Percentiles rank a stretch among this genome's conserved stretches.
These are phyloP conservation scores for Betula pendula DNA, from an alignment of 306 rosid species.

Conservation along the genomic window DNA sequence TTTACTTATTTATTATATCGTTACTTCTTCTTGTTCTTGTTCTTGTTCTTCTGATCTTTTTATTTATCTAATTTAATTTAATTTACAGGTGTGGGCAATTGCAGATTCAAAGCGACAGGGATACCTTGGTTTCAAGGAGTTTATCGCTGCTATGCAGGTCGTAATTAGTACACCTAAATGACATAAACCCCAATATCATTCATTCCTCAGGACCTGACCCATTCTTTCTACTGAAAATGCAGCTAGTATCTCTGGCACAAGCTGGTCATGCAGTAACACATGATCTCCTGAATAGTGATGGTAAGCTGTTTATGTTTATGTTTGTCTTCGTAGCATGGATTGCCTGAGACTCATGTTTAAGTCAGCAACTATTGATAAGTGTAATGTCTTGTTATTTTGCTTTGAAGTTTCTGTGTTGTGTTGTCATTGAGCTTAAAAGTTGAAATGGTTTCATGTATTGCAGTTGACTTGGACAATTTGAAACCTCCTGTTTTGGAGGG, in stretches of 20 bases:
- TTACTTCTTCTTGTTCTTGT: not conserved
- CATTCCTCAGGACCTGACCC: not conserved
- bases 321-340: constrained; percentile 10
- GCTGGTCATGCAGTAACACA: constrained; percentile 46
- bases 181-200: not conserved
- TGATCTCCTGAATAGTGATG: constrained; percentile 45
- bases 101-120: constrained; percentile 92
- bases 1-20: not conserved
- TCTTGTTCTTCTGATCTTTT: not conserved
- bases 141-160: constrained; percentile 81
- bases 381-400: constrained; percentile 4
- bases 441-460: constrained; percentile 32
- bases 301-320: constrained; percentile 28
- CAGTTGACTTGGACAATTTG: constrained; percentile 55
- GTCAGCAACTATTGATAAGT: not conserved
- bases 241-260: constrained; percentile 62
- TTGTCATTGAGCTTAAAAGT: constrained; percentile 9
- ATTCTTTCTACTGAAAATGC: constrained; percentile 7
- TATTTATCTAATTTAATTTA: constrained; percentile 18
- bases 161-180: not conserved
- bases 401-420: not conserved
- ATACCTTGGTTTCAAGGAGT: constrained; percentile 82
- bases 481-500: constrained; percentile 82
- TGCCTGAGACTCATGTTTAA: not conserved
- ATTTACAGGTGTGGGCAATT: constrained; percentile 83